Percentiles rank a stretch among this genome's conserved stretches.
Evolutionary conservation across 176 grass and related monocot species (phyloP).

Genomic region (Alloteropsis semialata): DNA sequence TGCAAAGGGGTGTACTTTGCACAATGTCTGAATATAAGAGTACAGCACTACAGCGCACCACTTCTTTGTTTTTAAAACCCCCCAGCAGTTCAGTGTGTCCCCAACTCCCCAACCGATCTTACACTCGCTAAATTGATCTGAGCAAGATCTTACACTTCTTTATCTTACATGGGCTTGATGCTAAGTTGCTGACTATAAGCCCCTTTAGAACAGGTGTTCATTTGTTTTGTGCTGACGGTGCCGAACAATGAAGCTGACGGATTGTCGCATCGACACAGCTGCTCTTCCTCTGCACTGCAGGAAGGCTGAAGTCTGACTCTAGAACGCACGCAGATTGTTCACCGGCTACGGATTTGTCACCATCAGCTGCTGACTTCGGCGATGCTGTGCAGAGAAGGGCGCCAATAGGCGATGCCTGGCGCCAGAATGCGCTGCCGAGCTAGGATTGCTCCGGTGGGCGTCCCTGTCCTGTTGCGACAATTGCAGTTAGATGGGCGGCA

Average conservation of each 20-base stretch:
- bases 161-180: constrained; percentile 10
- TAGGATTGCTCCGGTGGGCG: constrained; percentile 25
- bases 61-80: background rate
- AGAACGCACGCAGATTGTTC: background rate
- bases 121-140: constrained; percentile 19
- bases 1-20: constrained; percentile 20
- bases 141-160: constrained; percentile 10
- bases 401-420: constrained; percentile 64
- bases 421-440: background rate
- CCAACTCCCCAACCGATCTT: constrained; percentile 8
- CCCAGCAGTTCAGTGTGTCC: background rate
- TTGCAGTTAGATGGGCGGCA: constrained; percentile 21
- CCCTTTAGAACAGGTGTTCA: background rate
- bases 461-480: constrained; percentile 29
- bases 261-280: background rate
- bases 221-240: background rate
- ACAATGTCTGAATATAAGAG: constrained; percentile 27
- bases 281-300: background rate
- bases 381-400: constrained; percentile 79
- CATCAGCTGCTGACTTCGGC: constrained; percentile 52
- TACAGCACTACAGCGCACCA: background rate
- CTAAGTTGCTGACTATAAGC: constrained; percentile 13
- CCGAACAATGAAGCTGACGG: background rate
- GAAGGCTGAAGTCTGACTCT: background rate
- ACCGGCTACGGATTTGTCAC: background rate